These are phyloP conservation scores for Chaetomium sp. DNA, from an alignment of 2,329 filamentous ascomycete genomes.

Conservation along the genomic window DNA sequence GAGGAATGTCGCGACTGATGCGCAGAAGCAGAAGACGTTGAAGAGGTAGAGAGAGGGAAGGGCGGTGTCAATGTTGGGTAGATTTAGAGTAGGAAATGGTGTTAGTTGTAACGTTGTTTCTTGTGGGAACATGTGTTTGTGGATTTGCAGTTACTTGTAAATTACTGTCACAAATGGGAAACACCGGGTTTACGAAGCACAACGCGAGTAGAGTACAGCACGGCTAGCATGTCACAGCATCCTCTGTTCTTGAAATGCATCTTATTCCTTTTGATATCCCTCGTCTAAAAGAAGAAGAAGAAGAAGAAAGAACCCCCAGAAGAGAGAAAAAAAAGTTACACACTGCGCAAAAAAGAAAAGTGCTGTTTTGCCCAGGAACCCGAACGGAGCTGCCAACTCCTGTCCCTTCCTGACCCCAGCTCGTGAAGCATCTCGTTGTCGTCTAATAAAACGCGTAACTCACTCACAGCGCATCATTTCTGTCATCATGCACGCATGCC, in stretches of 20 bases:
- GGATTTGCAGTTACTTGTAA: too few relatives aligned
- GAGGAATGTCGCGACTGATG: conserved; percentile 70
- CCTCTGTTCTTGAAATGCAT: conserved; percentile 6
- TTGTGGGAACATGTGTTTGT: too few relatives aligned
- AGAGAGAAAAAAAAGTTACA: not conserved
- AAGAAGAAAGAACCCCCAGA: not conserved
- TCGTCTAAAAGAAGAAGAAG: conserved; percentile 15
- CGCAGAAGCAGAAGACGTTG: conserved; percentile 79
- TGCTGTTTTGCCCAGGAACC: too few relatives aligned
- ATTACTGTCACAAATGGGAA: too few relatives aligned
- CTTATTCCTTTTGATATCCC: conserved; percentile 18
- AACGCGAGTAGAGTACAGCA: too few relatives aligned
- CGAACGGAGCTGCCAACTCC: not conserved
- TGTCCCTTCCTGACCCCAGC: not conserved
- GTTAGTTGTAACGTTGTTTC: too few relatives aligned
- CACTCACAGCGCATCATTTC: not conserved
- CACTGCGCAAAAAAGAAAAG: too few relatives aligned
- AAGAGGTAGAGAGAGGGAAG: conserved; percentile 41
- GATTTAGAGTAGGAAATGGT: too few relatives aligned
- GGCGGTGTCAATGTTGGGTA: too few relatives aligned
- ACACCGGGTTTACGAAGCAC: too few relatives aligned
- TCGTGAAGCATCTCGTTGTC: conserved; percentile 12
- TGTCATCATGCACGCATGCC: not conserved
- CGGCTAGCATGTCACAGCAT: not conserved
- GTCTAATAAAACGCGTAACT: not conserved